Conservation (phyloP, 208 protist species). For the Spongospora subterranea region DNA sequence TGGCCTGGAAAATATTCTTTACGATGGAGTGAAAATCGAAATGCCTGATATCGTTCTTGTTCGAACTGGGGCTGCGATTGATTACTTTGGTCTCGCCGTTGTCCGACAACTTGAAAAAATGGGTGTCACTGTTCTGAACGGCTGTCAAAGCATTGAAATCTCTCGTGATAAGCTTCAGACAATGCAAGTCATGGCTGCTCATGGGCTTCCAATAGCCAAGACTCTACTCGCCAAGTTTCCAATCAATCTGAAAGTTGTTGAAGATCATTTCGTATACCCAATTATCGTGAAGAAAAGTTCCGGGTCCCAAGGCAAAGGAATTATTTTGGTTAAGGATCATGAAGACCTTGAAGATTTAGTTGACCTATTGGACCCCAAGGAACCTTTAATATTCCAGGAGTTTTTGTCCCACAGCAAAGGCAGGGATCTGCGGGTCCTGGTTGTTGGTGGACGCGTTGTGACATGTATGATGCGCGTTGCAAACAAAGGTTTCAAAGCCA, state of each 20-base stretch:
- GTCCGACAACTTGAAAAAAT: slow-evolving; percentile 66
- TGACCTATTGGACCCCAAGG: slow-evolving; percentile 48
- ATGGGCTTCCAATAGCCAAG: slow-evolving; percentile 60
- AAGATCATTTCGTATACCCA: slow-evolving; percentile 28
- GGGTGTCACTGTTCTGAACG: slow-evolving; percentile 48
- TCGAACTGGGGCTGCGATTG: slow-evolving; percentile 39
- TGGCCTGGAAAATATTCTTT: slow-evolving; percentile 50
- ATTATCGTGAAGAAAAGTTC: slow-evolving; percentile 54
- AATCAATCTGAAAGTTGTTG: slow-evolving; percentile 36
- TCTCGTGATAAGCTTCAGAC: slow-evolving; percentile 63
- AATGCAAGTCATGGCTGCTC: slow-evolving; percentile 52
- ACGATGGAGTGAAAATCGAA: neutral
- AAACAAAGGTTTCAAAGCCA: slow-evolving; percentile 64
- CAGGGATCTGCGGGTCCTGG: slow-evolving; percentile 64
- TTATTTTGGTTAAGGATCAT: slow-evolving; percentile 54
- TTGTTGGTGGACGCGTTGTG: slow-evolving; percentile 65
- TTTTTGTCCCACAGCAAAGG: slow-evolving; percentile 57
- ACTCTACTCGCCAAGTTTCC: slow-evolving; percentile 65
- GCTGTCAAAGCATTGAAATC: slow-evolving; percentile 59
- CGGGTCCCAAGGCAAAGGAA: slow-evolving; percentile 39
- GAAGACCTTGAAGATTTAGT: slow-evolving; percentile 44
- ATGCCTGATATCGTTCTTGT: slow-evolving; percentile 56
- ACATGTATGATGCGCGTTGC: slow-evolving; percentile 65
- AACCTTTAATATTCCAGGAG: slow-evolving; percentile 45
- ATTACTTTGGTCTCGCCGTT: slow-evolving; percentile 65